Evolutionary conservation across 2,329 filamentous ascomycete species (phyloP), one percentile per base, ranked within the genome.

Genomic region (Scedosporium dehoogii): DNA sequence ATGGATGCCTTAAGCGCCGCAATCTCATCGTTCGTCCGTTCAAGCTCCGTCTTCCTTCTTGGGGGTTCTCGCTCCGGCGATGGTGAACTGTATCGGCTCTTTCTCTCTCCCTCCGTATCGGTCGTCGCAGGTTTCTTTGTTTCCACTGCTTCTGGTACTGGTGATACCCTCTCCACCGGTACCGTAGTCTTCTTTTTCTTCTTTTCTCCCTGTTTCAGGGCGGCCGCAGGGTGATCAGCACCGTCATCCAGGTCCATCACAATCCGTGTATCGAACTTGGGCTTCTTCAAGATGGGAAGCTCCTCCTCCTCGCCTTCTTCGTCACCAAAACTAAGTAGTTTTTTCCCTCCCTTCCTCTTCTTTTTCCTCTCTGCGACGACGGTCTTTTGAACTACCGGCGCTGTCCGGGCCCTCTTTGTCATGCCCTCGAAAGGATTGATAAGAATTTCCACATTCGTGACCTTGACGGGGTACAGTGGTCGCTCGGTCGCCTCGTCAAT

Each of bases 391-490:
- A 44, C 62, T n/a, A 42, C 42, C 2, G 61, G 61, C 4, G 57
- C 61, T 12, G 33, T 33, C 77, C 14, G 84, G n/a, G 33, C 33
- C 68, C 86, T 81, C 76, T 85, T 89, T 68, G 86, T 83, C 88
- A 94, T 92, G 69, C 90, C 89, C 58, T 88, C 84, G 64, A 93
- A 96, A 0, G 90, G 90, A 69, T 94, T 94, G 58, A 92, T 84
- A 66, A 94, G 73, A 21, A 96, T 85, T 73, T 94, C 90, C 29
- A 89, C 78, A 21, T 81, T 78, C 3, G 85, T 86, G 63, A 99
- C 87, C 73, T 87, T 92, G 42, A 91, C 85, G 0, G 93, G 88
- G 73, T 96, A 99, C 58, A 96, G 75, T 1, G 93, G 93, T 65
- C 91, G 82, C 66, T 97, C 93, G 6, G 84, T 87, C 16, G 86